phyloP scores from a whole-genome alignment of 139 green algal species.

The Chlorella sp. region DNA sequence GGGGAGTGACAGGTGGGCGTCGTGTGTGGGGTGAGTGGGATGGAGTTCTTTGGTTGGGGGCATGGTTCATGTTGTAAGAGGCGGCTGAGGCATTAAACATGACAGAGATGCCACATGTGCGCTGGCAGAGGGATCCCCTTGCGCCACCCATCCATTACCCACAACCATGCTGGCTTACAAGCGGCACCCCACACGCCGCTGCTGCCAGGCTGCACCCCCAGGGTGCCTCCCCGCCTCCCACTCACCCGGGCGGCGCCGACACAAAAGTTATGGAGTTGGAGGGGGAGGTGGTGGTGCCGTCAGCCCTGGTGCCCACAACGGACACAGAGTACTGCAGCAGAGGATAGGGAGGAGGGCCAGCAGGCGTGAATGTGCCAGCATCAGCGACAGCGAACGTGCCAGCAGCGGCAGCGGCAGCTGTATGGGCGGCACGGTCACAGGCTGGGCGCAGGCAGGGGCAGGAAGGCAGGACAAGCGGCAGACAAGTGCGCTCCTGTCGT shows the following conservation, averaged over 20 bases:
- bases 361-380: no score
- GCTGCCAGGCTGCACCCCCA: neutral
- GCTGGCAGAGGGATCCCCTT: neutral
- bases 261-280: conserved; percentile 22
- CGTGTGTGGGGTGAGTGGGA: neutral
- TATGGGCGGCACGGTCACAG: neutral
- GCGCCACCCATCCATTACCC: no score
- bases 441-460: neutral
- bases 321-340: neutral
- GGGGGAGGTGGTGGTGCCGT: neutral
- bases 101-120: neutral
- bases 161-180: neutral
- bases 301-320: neutral
- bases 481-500: neutral
- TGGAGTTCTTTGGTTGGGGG: neutral
- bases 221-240: no score
- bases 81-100: neutral
- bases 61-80: neutral
- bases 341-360: neutral
- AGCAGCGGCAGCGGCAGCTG: no score
- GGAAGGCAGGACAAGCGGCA: neutral
- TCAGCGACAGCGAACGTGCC: neutral
- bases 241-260: neutral
- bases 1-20: no score
- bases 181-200: no score